These are phyloP conservation scores for Tylopilus sp. DNA, from an alignment of 768 basidiomycete genomes.

Conservation along the genomic window DNA sequence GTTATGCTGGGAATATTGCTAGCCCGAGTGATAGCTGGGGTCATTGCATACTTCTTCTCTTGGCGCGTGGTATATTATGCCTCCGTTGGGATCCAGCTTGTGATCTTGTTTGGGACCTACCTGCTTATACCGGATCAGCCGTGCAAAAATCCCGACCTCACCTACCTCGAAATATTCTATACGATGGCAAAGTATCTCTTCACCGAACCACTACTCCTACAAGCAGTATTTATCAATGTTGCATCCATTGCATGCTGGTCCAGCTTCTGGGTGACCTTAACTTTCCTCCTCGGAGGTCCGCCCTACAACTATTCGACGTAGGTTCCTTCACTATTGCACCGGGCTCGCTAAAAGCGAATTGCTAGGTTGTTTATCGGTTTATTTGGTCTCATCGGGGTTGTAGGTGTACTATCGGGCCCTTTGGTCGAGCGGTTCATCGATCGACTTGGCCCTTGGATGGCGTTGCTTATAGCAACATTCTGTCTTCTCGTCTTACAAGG, in stretches of 20 bases:
- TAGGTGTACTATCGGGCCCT: slow-evolving; percentile 29
- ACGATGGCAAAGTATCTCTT: slow-evolving; percentile 40
- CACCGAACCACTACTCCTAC: slow-evolving; percentile 40
- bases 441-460: slow-evolving; percentile 39
- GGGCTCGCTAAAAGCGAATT: background rate
- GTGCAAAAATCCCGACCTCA: slow-evolving; percentile 32
- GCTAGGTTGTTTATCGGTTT: slow-evolving; percentile 38
- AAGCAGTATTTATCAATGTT: slow-evolving; percentile 24
- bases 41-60: slow-evolving; percentile 36
- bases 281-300: slow-evolving; percentile 38
- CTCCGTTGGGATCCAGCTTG: slow-evolving; percentile 33
- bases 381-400: slow-evolving; percentile 45
- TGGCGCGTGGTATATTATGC: slow-evolving; percentile 43
- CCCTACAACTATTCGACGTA: slow-evolving; percentile 37
- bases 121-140: slow-evolving; percentile 41
- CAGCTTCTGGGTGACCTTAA: slow-evolving; percentile 37
- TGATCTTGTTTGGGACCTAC: slow-evolving; percentile 29
- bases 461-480: slow-evolving; percentile 32
- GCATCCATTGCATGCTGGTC: slow-evolving; percentile 28
- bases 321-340: background rate
- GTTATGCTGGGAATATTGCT: slow-evolving; percentile 26
- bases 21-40: slow-evolving; percentile 33
- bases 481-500: slow-evolving; percentile 26
- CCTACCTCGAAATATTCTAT: slow-evolving; percentile 32
- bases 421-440: slow-evolving; percentile 21